Percentiles rank a stretch among this genome's conserved stretches.
Evolutionary conservation across 208 protist genomes (phyloP).

Genomic region (Leishmania major): DNA sequence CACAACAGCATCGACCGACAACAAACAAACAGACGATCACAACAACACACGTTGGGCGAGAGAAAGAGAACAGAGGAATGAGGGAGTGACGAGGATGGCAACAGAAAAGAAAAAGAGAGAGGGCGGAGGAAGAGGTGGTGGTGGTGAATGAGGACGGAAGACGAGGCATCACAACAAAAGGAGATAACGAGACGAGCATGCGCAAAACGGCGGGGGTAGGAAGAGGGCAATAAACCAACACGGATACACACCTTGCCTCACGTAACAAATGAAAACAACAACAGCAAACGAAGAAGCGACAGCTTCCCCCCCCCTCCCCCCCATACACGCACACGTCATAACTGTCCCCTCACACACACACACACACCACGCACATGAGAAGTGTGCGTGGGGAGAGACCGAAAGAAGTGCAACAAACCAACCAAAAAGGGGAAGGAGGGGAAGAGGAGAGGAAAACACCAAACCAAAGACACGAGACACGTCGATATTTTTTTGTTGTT

Average conservation of each 20-base stretch:
- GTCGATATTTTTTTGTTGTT: background rate
- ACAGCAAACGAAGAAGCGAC: too few species aligned
- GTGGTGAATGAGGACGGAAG: too few species aligned
- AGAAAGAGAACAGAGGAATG: background rate
- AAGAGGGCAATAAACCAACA: background rate
- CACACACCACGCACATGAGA: background rate
- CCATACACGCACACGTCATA: too few species aligned
- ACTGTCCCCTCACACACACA: too few species aligned
- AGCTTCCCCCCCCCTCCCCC: too few species aligned
- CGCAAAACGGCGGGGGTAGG: background rate
- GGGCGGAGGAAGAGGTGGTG: background rate
- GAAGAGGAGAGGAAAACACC: background rate
- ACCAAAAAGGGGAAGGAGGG: too few species aligned
- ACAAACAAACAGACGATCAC: background rate
- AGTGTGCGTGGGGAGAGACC: background rate
- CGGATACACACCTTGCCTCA: too few species aligned
- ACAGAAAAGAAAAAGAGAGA: background rate
- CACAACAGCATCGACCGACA: background rate
- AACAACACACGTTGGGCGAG: background rate
- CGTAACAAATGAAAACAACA: too few species aligned
- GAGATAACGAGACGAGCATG: background rate
- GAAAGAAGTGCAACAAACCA: constrained; percentile 2
- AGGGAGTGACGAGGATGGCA: background rate
- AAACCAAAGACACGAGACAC: constrained; percentile 15
- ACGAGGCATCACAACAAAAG: background rate